These are phyloP conservation scores for Trichoderma hamatum DNA, from an alignment of 2,329 filamentous ascomycete species.

Conservation along the genomic window DNA sequence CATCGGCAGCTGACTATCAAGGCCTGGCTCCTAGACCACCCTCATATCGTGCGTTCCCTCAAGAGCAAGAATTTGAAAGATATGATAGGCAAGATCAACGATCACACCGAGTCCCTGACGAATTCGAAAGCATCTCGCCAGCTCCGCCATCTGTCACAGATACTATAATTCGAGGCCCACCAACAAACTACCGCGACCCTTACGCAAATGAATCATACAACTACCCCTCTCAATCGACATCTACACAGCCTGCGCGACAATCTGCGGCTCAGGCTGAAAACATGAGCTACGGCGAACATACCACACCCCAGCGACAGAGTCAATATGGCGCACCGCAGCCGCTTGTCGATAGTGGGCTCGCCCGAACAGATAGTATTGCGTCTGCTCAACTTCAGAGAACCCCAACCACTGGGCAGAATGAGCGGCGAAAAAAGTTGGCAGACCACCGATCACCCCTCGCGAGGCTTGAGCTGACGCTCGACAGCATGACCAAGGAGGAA, in stretches of 20 bases:
- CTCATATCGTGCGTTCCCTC: constrained; percentile 55
- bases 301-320: constrained; percentile 30
- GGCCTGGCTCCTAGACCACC: constrained; percentile 62
- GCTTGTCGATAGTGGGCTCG: constrained; percentile 31
- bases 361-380: constrained; percentile 33
- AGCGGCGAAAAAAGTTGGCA: constrained; percentile 65
- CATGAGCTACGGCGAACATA: constrained; percentile 36
- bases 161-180: constrained; percentile 57
- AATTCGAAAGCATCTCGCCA: constrained; percentile 42
- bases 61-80: constrained; percentile 45
- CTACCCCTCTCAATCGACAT: constrained; percentile 32
- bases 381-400: constrained; percentile 42
- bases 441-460: constrained; percentile 88
- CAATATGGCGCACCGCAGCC: constrained; percentile 19
- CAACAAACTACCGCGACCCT: constrained; percentile 59
- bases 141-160: constrained; percentile 61
- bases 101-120: constrained; percentile 38
- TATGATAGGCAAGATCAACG: constrained; percentile 25
- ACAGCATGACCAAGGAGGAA: constrained; percentile 94
- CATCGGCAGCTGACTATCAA: constrained; percentile 53
- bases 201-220: constrained; percentile 39
- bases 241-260: neutral
- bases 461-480: constrained; percentile 86
- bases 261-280: constrained; percentile 29
- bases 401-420: constrained; percentile 44